Conservation (phyloP, 208 protist genomes). For the Leishmania martiniquensis region DNA sequence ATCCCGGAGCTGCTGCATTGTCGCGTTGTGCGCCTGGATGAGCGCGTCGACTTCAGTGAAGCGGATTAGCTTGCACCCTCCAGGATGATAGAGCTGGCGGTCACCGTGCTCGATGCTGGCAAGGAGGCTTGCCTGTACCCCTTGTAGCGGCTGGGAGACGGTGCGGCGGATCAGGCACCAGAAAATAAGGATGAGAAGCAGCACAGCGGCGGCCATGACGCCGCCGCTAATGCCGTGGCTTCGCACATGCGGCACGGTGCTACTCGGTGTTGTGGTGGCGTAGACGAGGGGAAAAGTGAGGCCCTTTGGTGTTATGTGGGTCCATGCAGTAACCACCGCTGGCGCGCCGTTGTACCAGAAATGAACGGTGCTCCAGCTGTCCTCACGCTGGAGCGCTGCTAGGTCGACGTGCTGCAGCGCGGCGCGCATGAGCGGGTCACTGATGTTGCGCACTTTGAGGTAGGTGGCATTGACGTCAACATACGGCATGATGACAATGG, state of each 20-base stretch:
- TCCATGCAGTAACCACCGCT: background rate
- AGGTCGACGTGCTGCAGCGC: slow-evolving; percentile 37
- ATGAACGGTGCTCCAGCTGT: background rate
- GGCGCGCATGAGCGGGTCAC: slow-evolving; percentile 39
- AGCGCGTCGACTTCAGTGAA: slow-evolving; percentile 17
- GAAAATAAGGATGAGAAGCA: background rate
- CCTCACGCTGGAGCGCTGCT: background rate
- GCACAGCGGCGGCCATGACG: background rate
- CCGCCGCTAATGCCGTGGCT: slow-evolving; percentile 7
- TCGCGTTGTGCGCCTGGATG: slow-evolving; percentile 19
- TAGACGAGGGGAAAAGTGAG: slow-evolving; percentile 7
- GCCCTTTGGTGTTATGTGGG: background rate
- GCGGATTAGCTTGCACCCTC: background rate
- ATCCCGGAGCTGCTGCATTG: slow-evolving; percentile 21
- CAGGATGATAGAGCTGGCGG: background rate
- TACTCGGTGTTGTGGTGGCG: background rate
- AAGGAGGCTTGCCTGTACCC: background rate
- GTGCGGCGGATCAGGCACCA: slow-evolving; percentile 4
- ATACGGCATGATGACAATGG: background rate
- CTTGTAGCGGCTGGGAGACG: slow-evolving; percentile 9
- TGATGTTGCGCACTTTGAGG: slow-evolving; percentile 24
- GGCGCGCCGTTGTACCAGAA: slow-evolving; percentile 14
- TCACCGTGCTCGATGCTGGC: background rate
- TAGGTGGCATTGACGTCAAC: background rate
- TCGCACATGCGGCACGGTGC: slow-evolving; percentile 2